phyloP scores from a whole-genome alignment of 805 yeast species.

The Babjeviella inositovora region DNA sequence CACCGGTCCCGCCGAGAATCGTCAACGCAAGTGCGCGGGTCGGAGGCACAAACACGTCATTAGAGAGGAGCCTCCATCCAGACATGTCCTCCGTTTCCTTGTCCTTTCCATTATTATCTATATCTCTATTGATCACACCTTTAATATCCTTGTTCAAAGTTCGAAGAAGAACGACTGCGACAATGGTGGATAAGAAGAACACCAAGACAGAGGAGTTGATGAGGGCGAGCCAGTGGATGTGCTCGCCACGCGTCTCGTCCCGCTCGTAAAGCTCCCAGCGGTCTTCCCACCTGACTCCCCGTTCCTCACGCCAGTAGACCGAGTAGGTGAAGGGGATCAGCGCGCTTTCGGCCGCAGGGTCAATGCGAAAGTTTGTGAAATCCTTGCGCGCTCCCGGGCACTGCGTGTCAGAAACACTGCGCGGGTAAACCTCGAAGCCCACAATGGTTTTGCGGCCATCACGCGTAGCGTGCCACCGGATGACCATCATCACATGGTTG shows the following conservation, averaged over 20 bases:
- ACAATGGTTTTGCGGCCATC: conserved; percentile 38
- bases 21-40: conserved; percentile 27
- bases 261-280: conserved; percentile 65
- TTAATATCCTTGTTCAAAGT: conserved; percentile 36
- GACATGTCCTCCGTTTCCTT: conserved; percentile 9
- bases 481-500: conserved; percentile 71
- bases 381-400: conserved; percentile 66
- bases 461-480: conserved; percentile 46
- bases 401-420: conserved; percentile 45
- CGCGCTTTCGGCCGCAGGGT: conserved; percentile 18
- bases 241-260: conserved; percentile 28
- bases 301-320: conserved; percentile 79
- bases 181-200: conserved; percentile 42
- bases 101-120: conserved; percentile 8
- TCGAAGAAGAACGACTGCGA: conserved; percentile 44
- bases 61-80: conserved; percentile 38
- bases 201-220: conserved; percentile 57
- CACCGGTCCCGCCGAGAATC: conserved; percentile 54
- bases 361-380: conserved; percentile 38
- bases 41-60: conserved; percentile 42
- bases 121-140: conserved; percentile 5
- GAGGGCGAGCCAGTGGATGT: conserved; percentile 67
- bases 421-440: conserved; percentile 84
- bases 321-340: conserved; percentile 69
- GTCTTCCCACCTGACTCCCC: conserved; percentile 40